Evolutionary conservation across 2,329 filamentous ascomycete genomes (phyloP).

Genomic region (Didymella arachidicola): DNA sequence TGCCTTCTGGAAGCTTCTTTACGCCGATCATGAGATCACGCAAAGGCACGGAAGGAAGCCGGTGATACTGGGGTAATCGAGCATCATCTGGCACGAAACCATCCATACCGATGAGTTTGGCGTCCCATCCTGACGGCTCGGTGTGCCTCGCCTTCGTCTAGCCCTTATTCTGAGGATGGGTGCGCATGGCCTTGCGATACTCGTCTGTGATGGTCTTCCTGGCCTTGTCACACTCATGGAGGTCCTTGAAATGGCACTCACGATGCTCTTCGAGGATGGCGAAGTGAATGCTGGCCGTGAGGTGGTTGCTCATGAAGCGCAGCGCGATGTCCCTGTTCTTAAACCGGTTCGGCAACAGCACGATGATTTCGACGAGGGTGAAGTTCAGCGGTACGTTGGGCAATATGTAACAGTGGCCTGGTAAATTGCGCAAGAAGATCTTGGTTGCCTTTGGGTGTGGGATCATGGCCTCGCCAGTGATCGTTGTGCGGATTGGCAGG

Average conservation of each 20-base stretch:
- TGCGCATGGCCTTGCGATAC: slow-evolving; percentile 32
- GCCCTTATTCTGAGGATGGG: background rate
- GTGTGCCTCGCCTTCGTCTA: slow-evolving; percentile 25
- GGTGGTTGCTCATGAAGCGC: slow-evolving; percentile 29
- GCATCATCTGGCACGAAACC: slow-evolving; percentile 20
- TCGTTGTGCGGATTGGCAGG: slow-evolving; percentile 1
- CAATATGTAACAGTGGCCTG: slow-evolving; percentile 21
- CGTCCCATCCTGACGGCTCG: slow-evolving; percentile 21
- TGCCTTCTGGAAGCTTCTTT: slow-evolving; percentile 30
- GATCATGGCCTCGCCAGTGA: slow-evolving; percentile 17
- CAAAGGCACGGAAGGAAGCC: slow-evolving; percentile 24
- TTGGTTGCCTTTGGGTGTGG: slow-evolving; percentile 1
- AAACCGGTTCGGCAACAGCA: slow-evolving; percentile 30
- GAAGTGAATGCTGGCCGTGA: slow-evolving; percentile 25
- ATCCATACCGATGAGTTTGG: slow-evolving; percentile 5
- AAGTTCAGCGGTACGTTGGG: slow-evolving; percentile 23
- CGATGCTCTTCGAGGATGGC: slow-evolving; percentile 27
- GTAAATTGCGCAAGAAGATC: slow-evolving; percentile 16
- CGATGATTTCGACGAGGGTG: slow-evolving; percentile 30
- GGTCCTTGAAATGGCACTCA: slow-evolving; percentile 7
- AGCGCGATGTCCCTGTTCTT: slow-evolving; percentile 17
- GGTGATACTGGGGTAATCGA: background rate
- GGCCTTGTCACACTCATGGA: slow-evolving; percentile 13
- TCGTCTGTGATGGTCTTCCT: slow-evolving; percentile 23
- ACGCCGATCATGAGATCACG: slow-evolving; percentile 28